Percentiles rank a stretch among this genome's conserved stretches.
These are phyloP conservation scores for Lagerstroemia speciosa DNA, from an alignment of 345 rosid genomes.

Conservation along the genomic window DNA sequence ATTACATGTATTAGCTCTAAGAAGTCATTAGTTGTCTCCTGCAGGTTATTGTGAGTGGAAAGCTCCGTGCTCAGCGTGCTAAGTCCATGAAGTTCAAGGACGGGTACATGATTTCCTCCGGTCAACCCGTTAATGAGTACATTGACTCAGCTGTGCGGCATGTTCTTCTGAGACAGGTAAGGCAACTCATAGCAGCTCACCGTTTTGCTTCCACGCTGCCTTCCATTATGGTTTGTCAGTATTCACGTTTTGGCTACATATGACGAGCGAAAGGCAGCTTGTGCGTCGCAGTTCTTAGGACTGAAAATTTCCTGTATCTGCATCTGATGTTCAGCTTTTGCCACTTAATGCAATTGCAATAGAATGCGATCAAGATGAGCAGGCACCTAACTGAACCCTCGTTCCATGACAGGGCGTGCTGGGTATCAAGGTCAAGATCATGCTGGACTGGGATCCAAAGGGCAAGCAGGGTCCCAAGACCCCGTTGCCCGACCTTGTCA, in stretches of 20 bases:
- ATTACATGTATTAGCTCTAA: not conserved
- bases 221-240: no score
- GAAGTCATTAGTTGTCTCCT: not conserved
- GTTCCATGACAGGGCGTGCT: slow-evolving; percentile 43
- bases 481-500: slow-evolving; percentile 70
- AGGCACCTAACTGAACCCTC: not conserved
- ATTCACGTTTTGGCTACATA: no score
- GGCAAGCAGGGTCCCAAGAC: slow-evolving; percentile 58
- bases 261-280: no score
- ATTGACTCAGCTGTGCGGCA: slow-evolving; percentile 78
- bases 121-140: slow-evolving; percentile 76
- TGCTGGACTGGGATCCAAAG: slow-evolving; percentile 73
- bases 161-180: slow-evolving; percentile 63
- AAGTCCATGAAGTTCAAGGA: slow-evolving; percentile 88
- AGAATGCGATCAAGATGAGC: not conserved
- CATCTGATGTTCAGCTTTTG: no score
- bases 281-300: no score
- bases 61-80: slow-evolving; percentile 71
- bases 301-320: no score
- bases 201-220: no score
- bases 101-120: slow-evolving; percentile 90
- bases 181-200: slow-evolving; percentile 1
- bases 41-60: slow-evolving; percentile 65
- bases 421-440: slow-evolving; percentile 67
- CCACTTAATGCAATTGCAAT: not conserved